Evolutionary conservation across 2,329 filamentous ascomycete genomes (phyloP), one percentile per base, ranked within the genome.

Genomic region (Fusarium concolor): DNA sequence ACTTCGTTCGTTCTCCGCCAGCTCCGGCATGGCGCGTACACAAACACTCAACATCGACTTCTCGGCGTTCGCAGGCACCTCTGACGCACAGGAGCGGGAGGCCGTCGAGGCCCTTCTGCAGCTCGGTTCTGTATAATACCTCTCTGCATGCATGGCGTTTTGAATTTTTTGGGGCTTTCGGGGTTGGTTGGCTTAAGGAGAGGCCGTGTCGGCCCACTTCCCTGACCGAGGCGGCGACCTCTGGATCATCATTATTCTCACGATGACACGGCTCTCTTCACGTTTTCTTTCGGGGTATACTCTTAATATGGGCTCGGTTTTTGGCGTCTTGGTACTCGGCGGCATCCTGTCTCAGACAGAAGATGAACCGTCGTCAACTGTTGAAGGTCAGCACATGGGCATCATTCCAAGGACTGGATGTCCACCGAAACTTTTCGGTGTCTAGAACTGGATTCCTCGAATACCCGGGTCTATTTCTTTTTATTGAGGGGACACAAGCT

Each of bases 41-140:
- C 86, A 84, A 74, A 79, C 79, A 67, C 82, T 81, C 67, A 84
- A 83, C 71, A 80, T 87, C 72, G 80, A 86, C 77, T 80, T 88
- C 73, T 81, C 83, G 61, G 80, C 81, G 47, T 77, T 87, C 68
- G 81, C 80, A 67, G 80, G 79, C 53, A 79, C 86, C 64, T 86
- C 88, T 55, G 88, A 90, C 77, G 86, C 89, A 64, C 90, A 93
- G 79, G 92, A 95, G 83, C 90, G 90, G 73, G 92, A 93, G 79
- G 92, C 92, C 56, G 87, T 94, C 68, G 92, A 93, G 79, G 92
- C 92, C 69, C 87, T 95, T 75, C 83, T 96, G 75, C 88, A 89
- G 78, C 90, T 96, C 79, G 91, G 92, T 80, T 94, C 92, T 87
- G 84, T 90, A 87, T 90, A 90, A 87, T 81, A 83, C 69, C 69